Evolutionary conservation across 1,284 basidiomycete genomes (phyloP).

Genomic region (Fomitopsis schrenkii): DNA sequence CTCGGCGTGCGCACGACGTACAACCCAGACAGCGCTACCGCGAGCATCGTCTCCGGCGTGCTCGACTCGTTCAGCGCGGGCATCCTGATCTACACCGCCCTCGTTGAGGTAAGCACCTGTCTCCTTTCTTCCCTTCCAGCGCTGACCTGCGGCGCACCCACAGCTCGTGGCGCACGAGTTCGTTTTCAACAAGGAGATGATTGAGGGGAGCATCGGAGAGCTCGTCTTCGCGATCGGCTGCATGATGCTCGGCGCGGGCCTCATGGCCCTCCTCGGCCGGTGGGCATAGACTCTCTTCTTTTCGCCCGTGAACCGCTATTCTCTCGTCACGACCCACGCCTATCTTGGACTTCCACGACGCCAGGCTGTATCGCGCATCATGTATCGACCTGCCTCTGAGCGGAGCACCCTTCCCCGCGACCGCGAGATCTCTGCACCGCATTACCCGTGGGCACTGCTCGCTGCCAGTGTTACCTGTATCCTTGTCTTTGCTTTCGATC

Average conservation of each 20-base stretch:
- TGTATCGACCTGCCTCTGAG: not conserved
- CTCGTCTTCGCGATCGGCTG: constrained; percentile 68
- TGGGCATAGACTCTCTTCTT: constrained; percentile 58
- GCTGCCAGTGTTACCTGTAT: too few species aligned
- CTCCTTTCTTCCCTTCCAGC: not conserved
- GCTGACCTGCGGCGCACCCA: constrained; percentile 2
- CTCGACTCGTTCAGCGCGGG: constrained; percentile 87
- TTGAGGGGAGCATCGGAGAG: constrained; percentile 57
- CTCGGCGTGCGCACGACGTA: constrained; percentile 81
- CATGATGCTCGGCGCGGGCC: constrained; percentile 73
- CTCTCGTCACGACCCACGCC: not conserved
- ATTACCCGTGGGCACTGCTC: too few species aligned
- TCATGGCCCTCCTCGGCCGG: constrained; percentile 83
- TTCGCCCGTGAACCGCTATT: not conserved
- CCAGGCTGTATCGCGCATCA: not conserved
- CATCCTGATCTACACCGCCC: constrained; percentile 87
- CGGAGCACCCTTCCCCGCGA: too few species aligned
- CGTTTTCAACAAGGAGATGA: constrained; percentile 83
- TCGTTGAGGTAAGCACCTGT: constrained; percentile 67
- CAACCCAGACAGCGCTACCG: constrained; percentile 73
- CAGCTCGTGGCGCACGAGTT: constrained; percentile 91
- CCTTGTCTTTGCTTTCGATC: too few species aligned
- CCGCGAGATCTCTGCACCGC: too few species aligned
- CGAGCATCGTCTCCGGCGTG: constrained; percentile 78
- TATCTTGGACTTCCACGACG: not conserved